Evolutionary conservation across 345 rosid species (phyloP), one percentile per base, ranked within the genome.

Genomic region (Cochlearia excelsa): DNA sequence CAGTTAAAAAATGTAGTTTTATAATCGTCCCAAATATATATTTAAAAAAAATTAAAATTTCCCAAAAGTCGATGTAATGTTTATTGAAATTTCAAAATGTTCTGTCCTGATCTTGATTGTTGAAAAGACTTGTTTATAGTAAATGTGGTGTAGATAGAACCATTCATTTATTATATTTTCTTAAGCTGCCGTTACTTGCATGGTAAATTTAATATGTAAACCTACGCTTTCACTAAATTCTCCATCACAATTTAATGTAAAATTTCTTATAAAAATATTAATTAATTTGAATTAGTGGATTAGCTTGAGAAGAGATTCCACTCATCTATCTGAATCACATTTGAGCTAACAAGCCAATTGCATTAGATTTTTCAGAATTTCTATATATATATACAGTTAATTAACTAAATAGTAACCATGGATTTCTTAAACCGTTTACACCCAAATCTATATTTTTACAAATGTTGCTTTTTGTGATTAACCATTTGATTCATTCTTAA

Each of bases 281-380:
- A 16, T 16, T 16, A 16, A 10, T 43, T 67, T 28, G 34, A 23
- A 38, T 40, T 30, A 61, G 60, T 26, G 26, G 40, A 31, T 4
- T 46, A 61, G 43, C 31, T 59, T 45, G 33, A 9, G 6, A 37
- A 59, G 56, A 46, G 4, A 61, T 46, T 40, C 59, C 57, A 54
- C 31, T 38, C 3, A 46, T 35, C 50, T 52, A 4, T 51, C 23
- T 52, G 41, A 46, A 33, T 57, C 49, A 61, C 38, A 47, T 46
- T 46, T 68, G 50, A 47, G 51, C 57, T 11, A 54, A 61, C 62
- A 61, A 57, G 56, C 63, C 42, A 39, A n/a, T 49, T 34, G 45
- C 26, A 57, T 66, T 39, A 26, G 72, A 68, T 68, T 52, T 66
- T 59, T 33, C 66, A 60, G 23, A 51, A 27, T n/a, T 29, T 9